These are phyloP conservation scores for Cyclotella cryptica DNA, from an alignment of 108 stramenopile species.

Conservation along the genomic window DNA sequence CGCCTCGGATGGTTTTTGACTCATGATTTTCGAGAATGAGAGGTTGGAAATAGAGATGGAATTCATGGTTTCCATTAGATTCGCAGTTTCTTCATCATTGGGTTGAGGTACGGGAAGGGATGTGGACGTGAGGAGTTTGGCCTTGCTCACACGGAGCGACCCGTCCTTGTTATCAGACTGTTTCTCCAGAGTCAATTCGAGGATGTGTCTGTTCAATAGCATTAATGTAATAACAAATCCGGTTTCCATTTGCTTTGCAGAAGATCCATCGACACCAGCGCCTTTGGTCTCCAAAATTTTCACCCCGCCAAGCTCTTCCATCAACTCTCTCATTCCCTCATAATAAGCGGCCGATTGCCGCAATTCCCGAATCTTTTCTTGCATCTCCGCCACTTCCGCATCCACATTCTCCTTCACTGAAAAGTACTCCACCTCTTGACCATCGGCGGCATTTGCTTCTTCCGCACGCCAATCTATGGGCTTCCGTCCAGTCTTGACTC, in stretches of 20 bases:
- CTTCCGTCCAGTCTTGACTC: slow-evolving; percentile 34
- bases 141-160: slow-evolving; percentile 27
- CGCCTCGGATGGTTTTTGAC: slow-evolving; percentile 40
- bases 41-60: slow-evolving; percentile 31
- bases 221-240: slow-evolving; percentile 34
- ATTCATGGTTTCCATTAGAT: slow-evolving; percentile 30
- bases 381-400: slow-evolving; percentile 38
- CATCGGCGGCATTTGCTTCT: neutral
- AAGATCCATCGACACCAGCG: slow-evolving; percentile 5
- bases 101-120: slow-evolving; percentile 21
- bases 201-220: slow-evolving; percentile 50
- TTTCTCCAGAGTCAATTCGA: slow-evolving; percentile 38
- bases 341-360: slow-evolving; percentile 61
- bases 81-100: neutral
- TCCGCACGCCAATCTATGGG: slow-evolving; percentile 32
- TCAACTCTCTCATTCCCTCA: slow-evolving; percentile 59
- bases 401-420: slow-evolving; percentile 29
- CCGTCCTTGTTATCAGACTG: neutral
- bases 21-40: slow-evolving; percentile 45
- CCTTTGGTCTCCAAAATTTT: slow-evolving; percentile 48
- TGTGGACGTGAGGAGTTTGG: slow-evolving; percentile 53
- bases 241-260: slow-evolving; percentile 18
- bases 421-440: slow-evolving; percentile 11
- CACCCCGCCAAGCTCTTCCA: slow-evolving; percentile 73
- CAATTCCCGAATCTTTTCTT: slow-evolving; percentile 55